Evolutionary conservation across 345 rosid species (phyloP), one percentile per base, ranked within the genome.

Genomic region (Salix koriyanagi): DNA sequence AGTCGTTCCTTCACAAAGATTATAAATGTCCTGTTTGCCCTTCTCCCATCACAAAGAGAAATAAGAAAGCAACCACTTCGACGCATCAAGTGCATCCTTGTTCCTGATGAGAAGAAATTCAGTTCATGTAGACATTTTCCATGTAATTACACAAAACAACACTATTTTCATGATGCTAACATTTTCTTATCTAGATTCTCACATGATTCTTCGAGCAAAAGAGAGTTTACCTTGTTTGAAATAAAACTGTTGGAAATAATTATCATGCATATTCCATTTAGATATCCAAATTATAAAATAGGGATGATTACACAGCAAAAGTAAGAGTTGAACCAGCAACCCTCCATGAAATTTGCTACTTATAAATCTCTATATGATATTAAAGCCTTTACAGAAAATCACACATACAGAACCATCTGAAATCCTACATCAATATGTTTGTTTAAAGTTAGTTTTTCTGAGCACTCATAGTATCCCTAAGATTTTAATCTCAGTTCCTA

Each of bases 11-110:
- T 4, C 36, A 32, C 36, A 0, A 32, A 32, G 5, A 4, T 32
- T 32, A 4, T 32, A 34, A 95, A 86, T 54, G 91, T 93, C 99
- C 99, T 93, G 82, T 86, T 87, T 75, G 98, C 99, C 87, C 97
- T 91, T 86, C 99, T 90, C 79, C 87, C 81, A 76, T 93, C 98
- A 82, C 84, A 90, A 4, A 30, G 71, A 74, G 71, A 91, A 93
- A 76, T 83, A 81, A 82, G 66, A 72, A 46, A 96, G 96, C 83
- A 93, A 77, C 69, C 78, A 82, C 80, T 85, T 90, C 83, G 92
- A 85, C 61, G 89, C 84, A 79, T 74, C 69, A 76, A 86, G 74
- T 18, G 98, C 93, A 37, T 90, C 89, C 37, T 73, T 84, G 79
- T 91, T 90, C 85, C 98, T 96, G 87, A 85, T 61, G 77, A 66